These are phyloP conservation scores for Alternaria gansuensis DNA, from an alignment of 2,329 filamentous ascomycete species.

Conservation along the genomic window DNA sequence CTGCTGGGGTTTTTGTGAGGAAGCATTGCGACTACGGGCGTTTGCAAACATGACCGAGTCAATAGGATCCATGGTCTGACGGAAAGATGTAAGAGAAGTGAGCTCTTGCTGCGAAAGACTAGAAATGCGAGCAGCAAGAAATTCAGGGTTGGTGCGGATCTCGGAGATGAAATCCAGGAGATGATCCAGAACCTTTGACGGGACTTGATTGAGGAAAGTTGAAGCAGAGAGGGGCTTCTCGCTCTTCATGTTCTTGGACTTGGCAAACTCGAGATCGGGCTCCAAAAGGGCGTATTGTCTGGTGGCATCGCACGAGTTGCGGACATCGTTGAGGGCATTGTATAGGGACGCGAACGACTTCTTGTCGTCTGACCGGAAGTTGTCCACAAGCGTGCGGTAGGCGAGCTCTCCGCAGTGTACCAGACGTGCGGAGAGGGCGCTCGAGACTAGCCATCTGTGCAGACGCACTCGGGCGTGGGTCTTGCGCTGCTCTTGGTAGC, in stretches of 20 bases:
- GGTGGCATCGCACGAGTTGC: conserved; percentile 77
- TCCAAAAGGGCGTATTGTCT: conserved; percentile 75
- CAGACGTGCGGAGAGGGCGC: conserved; percentile 76
- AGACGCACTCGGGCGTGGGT: conserved; percentile 75
- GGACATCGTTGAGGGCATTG: conserved; percentile 80
- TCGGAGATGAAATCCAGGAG: conserved; percentile 82
- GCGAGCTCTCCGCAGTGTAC: conserved; percentile 77
- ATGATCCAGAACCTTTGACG: conserved; percentile 75
- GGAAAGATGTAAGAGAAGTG: conserved; percentile 77
- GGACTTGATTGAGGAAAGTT: conserved; percentile 71
- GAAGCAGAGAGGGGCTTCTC: conserved; percentile 58
- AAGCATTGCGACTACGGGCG: conserved; percentile 60
- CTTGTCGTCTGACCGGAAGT: conserved; percentile 81
- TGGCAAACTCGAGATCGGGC: conserved; percentile 71
- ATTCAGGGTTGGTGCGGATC: conserved; percentile 86
- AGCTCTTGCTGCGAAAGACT: conserved; percentile 79
- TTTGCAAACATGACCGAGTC: conserved; percentile 83
- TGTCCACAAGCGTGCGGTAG: conserved; percentile 78
- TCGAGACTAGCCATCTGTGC: conserved; percentile 77
- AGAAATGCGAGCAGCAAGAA: conserved; percentile 82
- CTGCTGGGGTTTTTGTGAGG: conserved; percentile 59
- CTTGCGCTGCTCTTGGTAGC: conserved; percentile 83
- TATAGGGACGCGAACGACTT: conserved; percentile 77
- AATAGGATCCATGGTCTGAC: conserved; percentile 79
- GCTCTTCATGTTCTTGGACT: conserved; percentile 47